phyloP scores from a whole-genome alignment of 2,329 filamentous ascomycete species.

The Aspergillus carbonarius region DNA sequence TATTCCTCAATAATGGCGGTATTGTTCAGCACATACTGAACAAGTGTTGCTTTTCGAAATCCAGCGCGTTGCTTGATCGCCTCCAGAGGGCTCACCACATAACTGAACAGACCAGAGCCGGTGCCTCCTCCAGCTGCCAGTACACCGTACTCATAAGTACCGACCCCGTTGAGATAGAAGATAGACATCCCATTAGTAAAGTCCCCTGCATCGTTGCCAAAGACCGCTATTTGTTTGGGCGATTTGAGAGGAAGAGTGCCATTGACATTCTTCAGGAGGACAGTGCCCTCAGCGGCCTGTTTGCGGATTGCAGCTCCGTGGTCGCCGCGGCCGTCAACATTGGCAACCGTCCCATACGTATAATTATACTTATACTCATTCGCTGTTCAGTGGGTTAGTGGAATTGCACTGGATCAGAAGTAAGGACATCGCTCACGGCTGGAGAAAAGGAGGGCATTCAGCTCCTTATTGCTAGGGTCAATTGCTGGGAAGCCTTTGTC shows the following conservation, averaged over 20 bases:
- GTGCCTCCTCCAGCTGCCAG: constrained; percentile 47
- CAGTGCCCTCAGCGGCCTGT: constrained; percentile 33
- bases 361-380: constrained; percentile 24
- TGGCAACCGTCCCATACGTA: constrained; percentile 10
- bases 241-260: constrained; percentile 50
- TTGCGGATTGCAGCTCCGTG: constrained; percentile 69
- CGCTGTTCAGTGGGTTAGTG: no score
- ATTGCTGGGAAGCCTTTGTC: constrained; percentile 46
- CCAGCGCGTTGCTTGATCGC: not conserved
- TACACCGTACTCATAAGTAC: constrained; percentile 62
- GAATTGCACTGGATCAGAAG: constrained; percentile 22
- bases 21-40: not conserved
- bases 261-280: constrained; percentile 26
- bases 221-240: constrained; percentile 48
- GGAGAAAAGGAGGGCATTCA: no score
- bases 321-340: constrained; percentile 64
- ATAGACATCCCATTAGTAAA: constrained; percentile 11
- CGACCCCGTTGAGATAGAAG: not conserved
- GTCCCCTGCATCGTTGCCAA: constrained; percentile 51
- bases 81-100: not conserved
- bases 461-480: constrained; percentile 34
- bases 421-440: constrained; percentile 18
- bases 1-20: not conserved
- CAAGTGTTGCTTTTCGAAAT: not conserved
- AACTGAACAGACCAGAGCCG: not conserved